Evolutionary conservation across 2,329 filamentous ascomycete genomes (phyloP), one percentile per base, ranked within the genome.

Genomic region (Ophiostoma sp.): DNA sequence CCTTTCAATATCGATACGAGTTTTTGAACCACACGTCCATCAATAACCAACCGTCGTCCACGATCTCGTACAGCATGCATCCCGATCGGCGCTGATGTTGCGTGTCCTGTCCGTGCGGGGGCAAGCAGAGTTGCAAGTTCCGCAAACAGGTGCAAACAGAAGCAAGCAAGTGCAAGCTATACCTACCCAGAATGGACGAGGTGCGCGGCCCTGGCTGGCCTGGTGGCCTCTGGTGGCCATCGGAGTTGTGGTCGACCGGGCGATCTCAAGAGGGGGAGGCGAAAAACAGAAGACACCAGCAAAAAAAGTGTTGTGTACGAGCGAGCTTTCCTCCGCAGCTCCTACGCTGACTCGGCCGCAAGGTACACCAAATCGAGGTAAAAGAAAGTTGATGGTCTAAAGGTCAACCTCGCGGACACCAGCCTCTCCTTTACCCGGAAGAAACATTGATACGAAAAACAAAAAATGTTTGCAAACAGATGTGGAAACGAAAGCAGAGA

Each of bases 181-280:
- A 48, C 42, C 42, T 48, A 48, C 15, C 42, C 42, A 48, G 42
- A 48, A 48, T 19, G 42, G 42, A 48, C 15, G 50, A 55, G 50
- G 4, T 55, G 22, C 50, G 50, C 50, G 50, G 50, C 8, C 50
- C 50, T 55, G 42, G 12, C 52, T 59, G 55, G 55, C 22, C 25
- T 31, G 55, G n/a, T 59, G 55, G 55, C 15, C 25, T 42, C 52
- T 28, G 22, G 22, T 22, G 57, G 57, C 33, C 57, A 33, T 7
- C 31, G 31, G 31, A 19, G 59, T 63, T 42, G 59, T 63, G 22
- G 33, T 63, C 36, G 59, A 42, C n/a, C 9, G 33, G 59, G 19
- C 33, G 59, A 63, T 63, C 59, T 7, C 15, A 8, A 63, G 59
- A 63, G 59, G 59, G 59, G 59, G 59, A 63, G 59, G 59, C 33